These are phyloP conservation scores for Rhizopogon vulgaris DNA, from an alignment of 768 basidiomycete species.

Conservation along the genomic window DNA sequence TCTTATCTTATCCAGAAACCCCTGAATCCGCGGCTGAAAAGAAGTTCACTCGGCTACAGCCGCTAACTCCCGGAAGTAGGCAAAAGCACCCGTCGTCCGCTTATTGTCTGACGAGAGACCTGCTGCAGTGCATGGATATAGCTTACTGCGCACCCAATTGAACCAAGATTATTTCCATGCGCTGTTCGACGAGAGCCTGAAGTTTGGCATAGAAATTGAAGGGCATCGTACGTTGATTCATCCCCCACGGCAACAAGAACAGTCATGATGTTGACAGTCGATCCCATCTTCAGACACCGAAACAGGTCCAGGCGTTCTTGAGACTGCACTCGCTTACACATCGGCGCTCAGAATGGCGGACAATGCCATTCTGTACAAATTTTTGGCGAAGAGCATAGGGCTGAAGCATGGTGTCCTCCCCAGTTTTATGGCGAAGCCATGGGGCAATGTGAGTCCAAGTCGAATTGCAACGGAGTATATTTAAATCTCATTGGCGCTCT, in stretches of 20 bases:
- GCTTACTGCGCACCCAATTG: constrained; percentile 82
- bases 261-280: neutral
- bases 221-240: constrained; percentile 63
- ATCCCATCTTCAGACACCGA: constrained; percentile 62
- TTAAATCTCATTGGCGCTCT: constrained; percentile 2
- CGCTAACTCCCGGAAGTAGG: constrained; percentile 91
- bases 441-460: constrained; percentile 66
- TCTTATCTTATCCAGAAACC: constrained; percentile 53
- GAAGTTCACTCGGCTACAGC: constrained; percentile 63
- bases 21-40: constrained; percentile 72
- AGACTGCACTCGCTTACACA: constrained; percentile 85
- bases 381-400: constrained; percentile 84
- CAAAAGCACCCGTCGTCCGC: constrained; percentile 6
- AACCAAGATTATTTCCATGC: constrained; percentile 88
- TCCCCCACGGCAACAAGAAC: neutral
- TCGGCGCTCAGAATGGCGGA: constrained; percentile 79
- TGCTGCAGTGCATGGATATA: constrained; percentile 89
- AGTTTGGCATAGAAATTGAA: constrained; percentile 79
- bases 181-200: constrained; percentile 67
- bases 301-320: constrained; percentile 84
- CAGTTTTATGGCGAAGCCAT: constrained; percentile 98
- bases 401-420: constrained; percentile 86
- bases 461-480: neutral
- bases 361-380: constrained; percentile 91
- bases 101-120: neutral